A percentile compares a stretch with the other conserved stretches of the same genome.
phyloP scores from a whole-genome alignment of 768 basidiomycete species.

The Trametes elegans region DNA sequence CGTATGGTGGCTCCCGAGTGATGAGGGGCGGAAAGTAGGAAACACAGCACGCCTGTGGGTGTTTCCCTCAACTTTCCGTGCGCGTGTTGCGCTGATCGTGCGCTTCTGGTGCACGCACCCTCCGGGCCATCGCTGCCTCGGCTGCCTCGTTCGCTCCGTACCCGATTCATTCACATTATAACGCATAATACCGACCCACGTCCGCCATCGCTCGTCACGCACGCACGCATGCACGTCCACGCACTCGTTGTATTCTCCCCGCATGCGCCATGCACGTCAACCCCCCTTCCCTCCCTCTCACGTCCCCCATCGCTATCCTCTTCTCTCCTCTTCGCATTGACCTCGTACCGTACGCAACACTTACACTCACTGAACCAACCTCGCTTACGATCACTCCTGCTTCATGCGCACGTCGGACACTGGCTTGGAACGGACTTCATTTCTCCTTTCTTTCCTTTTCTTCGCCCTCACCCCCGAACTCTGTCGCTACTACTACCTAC shows the following conservation, averaged over 20 bases:
- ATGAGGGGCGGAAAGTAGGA: neutral
- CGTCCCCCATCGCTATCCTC: neutral
- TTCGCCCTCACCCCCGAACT: neutral
- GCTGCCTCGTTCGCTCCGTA: neutral
- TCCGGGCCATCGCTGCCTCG: neutral
- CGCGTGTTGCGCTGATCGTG: neutral
- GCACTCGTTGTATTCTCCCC: slow-evolving; percentile 7
- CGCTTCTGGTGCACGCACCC: neutral
- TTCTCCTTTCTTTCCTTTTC: neutral
- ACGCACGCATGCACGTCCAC: slow-evolving; percentile 2
- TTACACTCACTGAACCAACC: neutral
- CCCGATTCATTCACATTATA: neutral
- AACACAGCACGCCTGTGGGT: slow-evolving; percentile 2
- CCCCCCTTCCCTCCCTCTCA: neutral
- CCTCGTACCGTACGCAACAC: neutral
- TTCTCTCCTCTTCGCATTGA: neutral
- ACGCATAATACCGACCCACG: neutral
- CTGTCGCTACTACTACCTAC: neutral
- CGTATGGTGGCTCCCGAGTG: neutral
- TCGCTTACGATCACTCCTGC: slow-evolving; percentile 10
- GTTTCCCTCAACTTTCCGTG: neutral
- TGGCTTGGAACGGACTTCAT: slow-evolving; percentile 15
- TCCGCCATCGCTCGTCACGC: neutral
- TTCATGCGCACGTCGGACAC: slow-evolving; percentile 13
- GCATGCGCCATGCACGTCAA: neutral